Conservation (phyloP, 2,329 filamentous ascomycete genomes). For the Nannizzia gypsea region DNA sequence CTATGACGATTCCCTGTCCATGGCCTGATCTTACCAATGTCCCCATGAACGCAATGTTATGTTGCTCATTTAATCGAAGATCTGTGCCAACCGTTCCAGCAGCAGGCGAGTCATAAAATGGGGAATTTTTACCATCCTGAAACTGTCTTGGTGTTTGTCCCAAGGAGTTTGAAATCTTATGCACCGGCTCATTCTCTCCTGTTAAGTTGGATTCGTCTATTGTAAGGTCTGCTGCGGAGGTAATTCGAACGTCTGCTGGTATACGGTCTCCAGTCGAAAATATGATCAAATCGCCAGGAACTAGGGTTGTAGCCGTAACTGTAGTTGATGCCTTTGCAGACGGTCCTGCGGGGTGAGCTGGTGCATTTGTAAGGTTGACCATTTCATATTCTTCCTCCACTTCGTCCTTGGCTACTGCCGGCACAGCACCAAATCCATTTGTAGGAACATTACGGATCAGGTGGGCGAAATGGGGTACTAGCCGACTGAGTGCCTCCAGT, state of each 20-base stretch:
- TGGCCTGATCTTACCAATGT: conserved; percentile 90
- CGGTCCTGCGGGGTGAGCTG: conserved; percentile 47
- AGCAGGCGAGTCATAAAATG: conserved; percentile 48
- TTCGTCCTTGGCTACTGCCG: conserved; percentile 15
- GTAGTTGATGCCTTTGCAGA: conserved; percentile 67
- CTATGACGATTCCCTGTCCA: conserved; percentile 93
- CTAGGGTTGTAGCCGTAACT: conserved; percentile 74
- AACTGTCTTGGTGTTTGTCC: conserved; percentile 24
- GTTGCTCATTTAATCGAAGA: conserved; percentile 58
- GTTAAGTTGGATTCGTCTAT: conserved; percentile 97
- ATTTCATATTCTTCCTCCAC: conserved; percentile 39
- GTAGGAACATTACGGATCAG: conserved; percentile 55
- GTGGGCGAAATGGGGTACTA: conserved; percentile 92
- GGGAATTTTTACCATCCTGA: conserved; percentile 27
- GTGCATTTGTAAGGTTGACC: conserved; percentile 35
- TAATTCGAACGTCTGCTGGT: conserved; percentile 90
- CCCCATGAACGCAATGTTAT: conserved; percentile 97
- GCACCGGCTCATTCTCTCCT: conserved; percentile 87
- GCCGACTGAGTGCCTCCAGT: conserved; percentile 80
- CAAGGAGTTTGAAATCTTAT: conserved; percentile 58
- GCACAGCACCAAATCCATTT: conserved; percentile 17
- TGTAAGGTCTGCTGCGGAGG: conserved; percentile 73
- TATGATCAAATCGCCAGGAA: conserved; percentile 82
- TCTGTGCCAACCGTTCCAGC: conserved; percentile 51
- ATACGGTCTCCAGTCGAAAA: conserved; percentile 96